Evolutionary conservation across 306 rosid species (phyloP).

Genomic region (Cicer cuneatum): DNA sequence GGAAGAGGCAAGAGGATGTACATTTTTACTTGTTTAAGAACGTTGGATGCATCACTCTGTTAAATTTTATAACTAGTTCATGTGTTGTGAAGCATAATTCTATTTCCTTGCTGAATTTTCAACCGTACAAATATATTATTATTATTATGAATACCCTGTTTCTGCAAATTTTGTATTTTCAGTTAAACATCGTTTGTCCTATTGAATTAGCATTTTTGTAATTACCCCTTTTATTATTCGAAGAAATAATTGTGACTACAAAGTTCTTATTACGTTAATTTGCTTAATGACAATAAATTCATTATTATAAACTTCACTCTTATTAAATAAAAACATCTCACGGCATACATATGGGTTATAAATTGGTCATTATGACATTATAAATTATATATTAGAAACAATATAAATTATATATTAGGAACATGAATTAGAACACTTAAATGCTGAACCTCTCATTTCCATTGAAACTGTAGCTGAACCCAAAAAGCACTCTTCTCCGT

Average conservation of each 20-base stretch:
- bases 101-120: background rate
- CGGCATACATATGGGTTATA: too few species aligned
- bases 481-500: background rate
- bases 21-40: slow-evolving; percentile 55
- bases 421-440: background rate
- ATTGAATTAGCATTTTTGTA: background rate
- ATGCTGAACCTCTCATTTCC: background rate
- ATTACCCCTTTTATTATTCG: background rate
- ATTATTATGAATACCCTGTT: background rate
- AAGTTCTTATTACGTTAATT: too few species aligned
- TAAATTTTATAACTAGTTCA: slow-evolving; percentile 36
- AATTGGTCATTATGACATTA: too few species aligned
- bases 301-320: too few species aligned
- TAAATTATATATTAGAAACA: background rate
- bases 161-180: too few species aligned
- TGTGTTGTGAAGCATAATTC: slow-evolving; percentile 9
- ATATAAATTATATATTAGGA: background rate
- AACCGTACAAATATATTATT: background rate
- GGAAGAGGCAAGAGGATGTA: slow-evolving; percentile 65
- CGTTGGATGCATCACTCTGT: slow-evolving; percentile 53
- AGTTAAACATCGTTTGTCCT: background rate
- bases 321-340: too few species aligned
- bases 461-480: background rate
- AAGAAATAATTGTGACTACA: background rate
- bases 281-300: too few species aligned